Conservation (phyloP, 192 early-diverging fungal species). For the Ambispora gerdemannii region DNA sequence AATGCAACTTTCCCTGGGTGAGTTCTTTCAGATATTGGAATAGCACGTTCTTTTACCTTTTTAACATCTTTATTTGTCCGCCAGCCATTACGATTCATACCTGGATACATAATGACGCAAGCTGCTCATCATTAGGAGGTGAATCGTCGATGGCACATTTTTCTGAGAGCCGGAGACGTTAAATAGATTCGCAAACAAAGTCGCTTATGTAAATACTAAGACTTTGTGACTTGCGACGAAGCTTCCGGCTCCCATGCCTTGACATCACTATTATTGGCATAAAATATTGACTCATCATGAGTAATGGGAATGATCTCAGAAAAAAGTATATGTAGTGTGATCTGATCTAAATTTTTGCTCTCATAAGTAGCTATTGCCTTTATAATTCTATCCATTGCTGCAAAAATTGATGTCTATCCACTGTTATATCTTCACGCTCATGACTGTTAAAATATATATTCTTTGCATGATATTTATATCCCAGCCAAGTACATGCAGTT, state of each 20-base stretch:
- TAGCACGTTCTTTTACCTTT: slow-evolving; percentile 13
- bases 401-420: neutral
- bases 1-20: slow-evolving; percentile 1
- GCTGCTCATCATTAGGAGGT: neutral
- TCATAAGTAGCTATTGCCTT: neutral
- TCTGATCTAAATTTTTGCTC: neutral
- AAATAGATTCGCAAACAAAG: slow-evolving; percentile 8
- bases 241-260: neutral
- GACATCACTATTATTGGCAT: neutral
- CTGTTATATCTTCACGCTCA: slow-evolving; percentile 2
- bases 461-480: slow-evolving; percentile 14
- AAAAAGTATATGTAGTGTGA: slow-evolving; percentile 3
- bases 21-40: slow-evolving; percentile 17
- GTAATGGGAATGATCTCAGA: slow-evolving; percentile 11
- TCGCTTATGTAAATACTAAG: neutral
- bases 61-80: slow-evolving; percentile 20
- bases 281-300: neutral
- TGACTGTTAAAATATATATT: slow-evolving; percentile 19
- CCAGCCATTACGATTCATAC: neutral
- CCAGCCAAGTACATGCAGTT: neutral
- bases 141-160: neutral
- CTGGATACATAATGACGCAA: neutral
- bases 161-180: neutral
- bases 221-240: neutral
- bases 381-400: neutral